Conservation (phyloP, 2,329 filamentous ascomycete genomes). For the Aspergillus sp. region DNA sequence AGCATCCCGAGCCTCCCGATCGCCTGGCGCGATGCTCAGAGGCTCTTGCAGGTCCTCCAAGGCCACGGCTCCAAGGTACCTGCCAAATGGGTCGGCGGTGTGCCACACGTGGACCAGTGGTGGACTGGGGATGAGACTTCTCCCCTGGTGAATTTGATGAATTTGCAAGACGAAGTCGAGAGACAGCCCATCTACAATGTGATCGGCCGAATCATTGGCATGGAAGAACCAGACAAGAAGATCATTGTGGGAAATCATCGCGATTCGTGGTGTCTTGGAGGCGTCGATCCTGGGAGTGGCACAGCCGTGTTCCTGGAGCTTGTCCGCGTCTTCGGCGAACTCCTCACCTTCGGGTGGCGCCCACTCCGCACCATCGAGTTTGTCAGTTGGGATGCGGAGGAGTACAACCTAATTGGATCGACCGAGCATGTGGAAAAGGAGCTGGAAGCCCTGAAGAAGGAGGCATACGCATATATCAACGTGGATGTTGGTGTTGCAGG, state of each 20-base stretch:
- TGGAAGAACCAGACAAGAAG: slow-evolving; percentile 78
- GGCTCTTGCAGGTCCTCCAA: slow-evolving; percentile 71
- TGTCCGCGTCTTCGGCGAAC: slow-evolving; percentile 76
- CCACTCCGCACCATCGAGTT: slow-evolving; percentile 95
- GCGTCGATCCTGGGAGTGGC: slow-evolving; percentile 80
- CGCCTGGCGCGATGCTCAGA: slow-evolving; percentile 83
- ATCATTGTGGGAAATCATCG: slow-evolving; percentile 92
- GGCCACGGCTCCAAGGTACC: slow-evolving; percentile 71
- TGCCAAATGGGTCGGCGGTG: slow-evolving; percentile 71
- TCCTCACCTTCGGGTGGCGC: slow-evolving; percentile 76
- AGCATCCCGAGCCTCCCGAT: slow-evolving; percentile 88
- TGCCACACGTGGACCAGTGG: slow-evolving; percentile 74
- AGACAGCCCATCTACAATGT: slow-evolving; percentile 91
- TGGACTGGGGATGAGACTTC: slow-evolving; percentile 77
- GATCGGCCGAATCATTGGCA: slow-evolving; percentile 77
- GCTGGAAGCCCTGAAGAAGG: slow-evolving; percentile 66
- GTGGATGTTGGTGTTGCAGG: slow-evolving; percentile 82
- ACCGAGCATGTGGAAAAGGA: slow-evolving; percentile 93
- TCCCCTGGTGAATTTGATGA: slow-evolving; percentile 77
- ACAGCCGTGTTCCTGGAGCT: slow-evolving; percentile 91
- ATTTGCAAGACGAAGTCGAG: slow-evolving; percentile 80
- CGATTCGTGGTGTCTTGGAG: slow-evolving; percentile 88
- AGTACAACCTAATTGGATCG: slow-evolving; percentile 90
- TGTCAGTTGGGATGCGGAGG: slow-evolving; percentile 91
- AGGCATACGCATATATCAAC: slow-evolving; percentile 87